Evolutionary conservation across 257 asterid species (phyloP).

Genomic region (Voacanga thouarsii): DNA sequence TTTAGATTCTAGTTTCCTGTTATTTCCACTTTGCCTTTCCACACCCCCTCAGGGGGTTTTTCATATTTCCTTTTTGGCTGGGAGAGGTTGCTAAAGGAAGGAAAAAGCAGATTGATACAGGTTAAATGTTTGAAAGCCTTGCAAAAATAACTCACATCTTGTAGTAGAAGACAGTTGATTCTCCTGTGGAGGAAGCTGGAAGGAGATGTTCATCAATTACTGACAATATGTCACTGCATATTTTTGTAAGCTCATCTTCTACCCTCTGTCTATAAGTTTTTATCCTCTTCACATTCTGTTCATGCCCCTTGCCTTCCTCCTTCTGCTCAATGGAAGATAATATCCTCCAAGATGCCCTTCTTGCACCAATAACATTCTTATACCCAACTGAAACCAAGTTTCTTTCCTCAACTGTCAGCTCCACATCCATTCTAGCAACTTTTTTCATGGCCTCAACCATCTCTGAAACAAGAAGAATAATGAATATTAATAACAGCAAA

Average conservation of each 20-base stretch:
- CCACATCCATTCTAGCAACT: constrained; percentile 67
- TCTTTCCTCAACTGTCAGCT: constrained; percentile 74
- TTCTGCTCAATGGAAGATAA: constrained; percentile 70
- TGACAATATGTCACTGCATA: constrained; percentile 64
- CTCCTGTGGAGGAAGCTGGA: constrained; percentile 72
- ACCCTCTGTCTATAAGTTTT: constrained; percentile 58
- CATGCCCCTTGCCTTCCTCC: constrained; percentile 75
- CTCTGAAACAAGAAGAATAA: constrained; percentile 34
- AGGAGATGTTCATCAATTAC: constrained; percentile 73
- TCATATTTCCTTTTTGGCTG: too few species aligned
- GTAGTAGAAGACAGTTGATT: constrained; percentile 73
- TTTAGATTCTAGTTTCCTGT: not conserved
- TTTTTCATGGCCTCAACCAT: constrained; percentile 80
- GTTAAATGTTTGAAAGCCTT: not conserved
- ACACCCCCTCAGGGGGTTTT: not conserved
- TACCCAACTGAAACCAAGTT: constrained; percentile 74
- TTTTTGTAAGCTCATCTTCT: constrained; percentile 72
- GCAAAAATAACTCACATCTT: constrained; percentile 52
- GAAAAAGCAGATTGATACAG: not conserved
- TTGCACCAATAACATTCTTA: constrained; percentile 73
- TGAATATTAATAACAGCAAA: not conserved
- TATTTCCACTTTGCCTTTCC: not conserved
- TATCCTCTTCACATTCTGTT: constrained; percentile 63
- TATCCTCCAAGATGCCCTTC: constrained; percentile 82
- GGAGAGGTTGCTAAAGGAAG: not conserved